phyloP scores from a whole-genome alignment of 208 protist species.

The Leptomonas pyrrhocoris region DNA sequence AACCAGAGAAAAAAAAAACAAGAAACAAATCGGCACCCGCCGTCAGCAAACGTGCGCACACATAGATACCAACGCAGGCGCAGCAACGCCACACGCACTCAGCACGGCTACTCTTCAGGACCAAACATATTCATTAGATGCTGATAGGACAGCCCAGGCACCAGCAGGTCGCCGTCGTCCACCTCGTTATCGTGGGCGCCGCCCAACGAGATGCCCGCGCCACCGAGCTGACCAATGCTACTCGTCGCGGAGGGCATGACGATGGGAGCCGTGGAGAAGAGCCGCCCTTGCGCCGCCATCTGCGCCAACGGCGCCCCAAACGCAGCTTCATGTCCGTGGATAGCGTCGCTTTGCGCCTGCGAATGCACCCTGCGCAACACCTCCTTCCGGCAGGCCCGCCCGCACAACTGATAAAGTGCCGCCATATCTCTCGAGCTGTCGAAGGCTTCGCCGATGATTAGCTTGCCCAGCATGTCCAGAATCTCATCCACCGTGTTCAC shows the following conservation, averaged over 20 bases:
- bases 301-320: background rate
- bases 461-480: background rate
- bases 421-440: background rate
- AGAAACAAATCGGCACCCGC: too few relatives aligned
- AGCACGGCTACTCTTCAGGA: constrained; percentile 2
- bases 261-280: constrained; percentile 24
- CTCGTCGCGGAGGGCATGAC: background rate
- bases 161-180: constrained; percentile 21
- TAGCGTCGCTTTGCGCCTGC: background rate
- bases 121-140: constrained; percentile 12
- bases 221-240: background rate
- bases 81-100: too few relatives aligned
- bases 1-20: too few relatives aligned
- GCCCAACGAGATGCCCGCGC: background rate
- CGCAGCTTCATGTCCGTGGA: too few relatives aligned
- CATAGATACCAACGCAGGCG: background rate
- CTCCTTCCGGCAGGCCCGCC: background rate
- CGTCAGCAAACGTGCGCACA: too few relatives aligned
- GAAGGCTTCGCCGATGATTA: background rate
- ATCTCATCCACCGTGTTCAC: background rate
- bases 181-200: background rate
- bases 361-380: background rate
- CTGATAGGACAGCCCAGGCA: background rate
- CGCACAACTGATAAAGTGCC: background rate
- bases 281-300: background rate